Percentiles rank a stretch among this genome's conserved stretches.
Conservation (phyloP, 2,329 filamentous ascomycete species). For the Malbranchea cinnamomea region DNA sequence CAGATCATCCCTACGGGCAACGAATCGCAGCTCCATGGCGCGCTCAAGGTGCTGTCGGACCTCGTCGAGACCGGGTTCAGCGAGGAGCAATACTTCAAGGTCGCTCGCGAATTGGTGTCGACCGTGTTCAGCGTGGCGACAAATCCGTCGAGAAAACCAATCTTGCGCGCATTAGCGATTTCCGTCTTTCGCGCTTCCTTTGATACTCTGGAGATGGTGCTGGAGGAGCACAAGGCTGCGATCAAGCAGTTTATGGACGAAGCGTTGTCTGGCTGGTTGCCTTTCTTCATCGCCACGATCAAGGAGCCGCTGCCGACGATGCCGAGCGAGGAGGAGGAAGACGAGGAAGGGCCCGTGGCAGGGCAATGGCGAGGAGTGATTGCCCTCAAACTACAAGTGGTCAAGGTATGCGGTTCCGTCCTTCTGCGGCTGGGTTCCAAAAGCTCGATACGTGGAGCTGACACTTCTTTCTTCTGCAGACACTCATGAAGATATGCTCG, state of each 20-base stretch:
- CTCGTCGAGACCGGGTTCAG: constrained; percentile 86
- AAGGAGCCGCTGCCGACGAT: constrained; percentile 55
- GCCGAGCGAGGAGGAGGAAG: constrained; percentile 42
- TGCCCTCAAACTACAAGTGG: constrained; percentile 80
- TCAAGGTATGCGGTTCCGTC: constrained; percentile 42
- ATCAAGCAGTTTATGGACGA: constrained; percentile 85
- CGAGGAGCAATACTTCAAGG: constrained; percentile 86
- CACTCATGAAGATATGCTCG: constrained; percentile 71
- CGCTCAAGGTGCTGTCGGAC: constrained; percentile 73
- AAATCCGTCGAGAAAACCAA: constrained; percentile 57
- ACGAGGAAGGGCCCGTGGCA: constrained; percentile 38
- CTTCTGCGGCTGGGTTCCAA: not conserved
- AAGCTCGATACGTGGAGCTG: not conserved
- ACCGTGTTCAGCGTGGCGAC: constrained; percentile 70
- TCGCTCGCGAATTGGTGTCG: constrained; percentile 72
- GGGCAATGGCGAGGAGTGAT: constrained; percentile 67
- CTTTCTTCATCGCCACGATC: constrained; percentile 70
- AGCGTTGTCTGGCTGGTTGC: constrained; percentile 67
- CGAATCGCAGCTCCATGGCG: constrained; percentile 73
- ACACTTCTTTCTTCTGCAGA: constrained; percentile 33
- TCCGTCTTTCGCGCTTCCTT: constrained; percentile 85
- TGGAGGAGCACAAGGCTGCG: constrained; percentile 76
- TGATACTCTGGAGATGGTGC: constrained; percentile 89
- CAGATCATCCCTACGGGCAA: constrained; percentile 59
- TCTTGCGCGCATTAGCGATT: constrained; percentile 69